phyloP scores from a whole-genome alignment of 2,329 filamentous ascomycete genomes.

The Coleophoma eucalyptorum region DNA sequence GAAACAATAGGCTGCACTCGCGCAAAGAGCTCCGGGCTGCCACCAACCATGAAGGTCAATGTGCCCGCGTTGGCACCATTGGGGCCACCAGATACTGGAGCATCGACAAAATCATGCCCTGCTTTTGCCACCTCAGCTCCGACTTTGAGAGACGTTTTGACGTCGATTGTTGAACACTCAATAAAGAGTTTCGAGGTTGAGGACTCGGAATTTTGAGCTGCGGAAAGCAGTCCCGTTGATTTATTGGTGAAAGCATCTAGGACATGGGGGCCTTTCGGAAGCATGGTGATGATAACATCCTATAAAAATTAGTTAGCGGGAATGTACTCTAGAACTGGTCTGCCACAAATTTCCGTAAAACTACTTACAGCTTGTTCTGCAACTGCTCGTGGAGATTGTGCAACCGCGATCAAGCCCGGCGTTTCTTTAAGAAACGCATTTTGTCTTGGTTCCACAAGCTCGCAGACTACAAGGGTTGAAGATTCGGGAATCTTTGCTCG shows the following conservation, averaged over 20 bases:
- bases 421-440: slow-evolving; percentile 2
- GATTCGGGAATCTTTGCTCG: slow-evolving; percentile 51
- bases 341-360: no score
- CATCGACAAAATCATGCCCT: slow-evolving; percentile 18
- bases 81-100: slow-evolving; percentile 30
- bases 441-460: background rate
- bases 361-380: slow-evolving; percentile 5
- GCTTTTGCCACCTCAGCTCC: slow-evolving; percentile 5
- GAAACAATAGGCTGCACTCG: slow-evolving; percentile 37
- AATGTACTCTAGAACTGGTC: no score
- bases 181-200: slow-evolving; percentile 66
- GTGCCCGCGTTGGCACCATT: slow-evolving; percentile 27
- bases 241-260: slow-evolving; percentile 51
- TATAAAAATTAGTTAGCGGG: slow-evolving; percentile 33
- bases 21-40: slow-evolving; percentile 29
- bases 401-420: background rate
- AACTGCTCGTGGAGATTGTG: slow-evolving; percentile 2
- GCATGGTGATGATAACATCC: slow-evolving; percentile 63
- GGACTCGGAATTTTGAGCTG: slow-evolving; percentile 25
- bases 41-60: slow-evolving; percentile 34
- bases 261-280: slow-evolving; percentile 66
- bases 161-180: slow-evolving; percentile 71
- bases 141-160: slow-evolving; percentile 43
- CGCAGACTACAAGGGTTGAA: slow-evolving; percentile 1
- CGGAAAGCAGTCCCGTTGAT: slow-evolving; percentile 46